Conservation (phyloP, 768 basidiomycete species). For the Lactarius pseudohatsudake region DNA sequence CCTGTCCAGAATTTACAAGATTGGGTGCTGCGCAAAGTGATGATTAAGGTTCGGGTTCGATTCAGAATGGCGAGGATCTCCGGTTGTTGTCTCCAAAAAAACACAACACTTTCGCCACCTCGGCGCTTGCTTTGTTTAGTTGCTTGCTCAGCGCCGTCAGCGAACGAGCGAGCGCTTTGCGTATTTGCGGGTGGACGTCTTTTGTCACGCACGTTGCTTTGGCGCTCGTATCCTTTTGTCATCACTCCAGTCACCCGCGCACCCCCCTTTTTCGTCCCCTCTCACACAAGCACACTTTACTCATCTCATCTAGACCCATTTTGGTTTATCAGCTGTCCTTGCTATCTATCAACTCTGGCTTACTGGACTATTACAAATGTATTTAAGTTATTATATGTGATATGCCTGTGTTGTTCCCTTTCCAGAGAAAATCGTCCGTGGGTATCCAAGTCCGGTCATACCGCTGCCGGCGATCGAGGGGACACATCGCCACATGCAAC, state of each 20-base stretch:
- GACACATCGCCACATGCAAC: slow-evolving; percentile 4
- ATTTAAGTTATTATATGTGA: neutral
- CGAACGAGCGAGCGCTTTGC: slow-evolving; percentile 1
- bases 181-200: neutral
- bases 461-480: slow-evolving; percentile 13
- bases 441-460: slow-evolving; percentile 11
- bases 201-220: neutral
- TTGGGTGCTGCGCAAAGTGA: neutral
- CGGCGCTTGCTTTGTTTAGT: neutral
- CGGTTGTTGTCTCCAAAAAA: neutral
- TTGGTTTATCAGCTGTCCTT: neutral
- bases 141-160: neutral
- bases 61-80: slow-evolving; percentile 3
- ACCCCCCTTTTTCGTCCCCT: neutral
- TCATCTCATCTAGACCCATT: neutral
- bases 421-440: slow-evolving; percentile 4
- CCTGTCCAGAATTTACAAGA: neutral
- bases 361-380: neutral
- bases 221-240: neutral
- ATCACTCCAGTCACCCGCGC: neutral
- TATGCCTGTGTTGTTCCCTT: neutral
- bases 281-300: neutral
- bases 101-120: neutral
- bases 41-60: slow-evolving; percentile 17
- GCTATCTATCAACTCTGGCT: neutral